Evolutionary conservation across 2,329 filamentous ascomycete genomes (phyloP), one percentile per base, ranked within the genome.

Genomic region (Xylaria sp.): DNA sequence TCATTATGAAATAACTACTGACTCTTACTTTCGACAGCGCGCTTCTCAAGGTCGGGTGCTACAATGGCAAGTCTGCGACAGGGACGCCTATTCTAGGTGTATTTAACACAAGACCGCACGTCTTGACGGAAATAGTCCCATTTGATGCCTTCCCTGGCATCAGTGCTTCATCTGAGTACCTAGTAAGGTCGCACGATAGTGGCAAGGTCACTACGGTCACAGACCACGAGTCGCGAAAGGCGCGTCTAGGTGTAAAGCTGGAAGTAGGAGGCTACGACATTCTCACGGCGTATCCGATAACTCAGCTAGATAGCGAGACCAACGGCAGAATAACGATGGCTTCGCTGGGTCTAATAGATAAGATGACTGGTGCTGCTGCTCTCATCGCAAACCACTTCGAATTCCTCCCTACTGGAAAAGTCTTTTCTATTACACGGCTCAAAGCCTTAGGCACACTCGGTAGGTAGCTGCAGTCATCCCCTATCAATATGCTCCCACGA

Each of bases 341-440:
- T 0, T 90, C 91, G 21, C 80, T 98, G 0, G 95, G 95, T 0
- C 83, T 98, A 1, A 72, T 97, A 3, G 92, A 88, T 1, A 97
- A 98, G 80, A 97, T 98, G 92, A 93, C 93, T 0, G 95, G 94
- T 0, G 89, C 91, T 0, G 94, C 93, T 0, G 94, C 93, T 0
- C 86, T 97, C 8, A 82, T 91, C 0, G 85, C 84, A 44, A 90
- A 84, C n/a, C 84, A 87, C 32, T 85, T 90, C 53, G 86, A 85
- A 40, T 78, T 90, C 51, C 75, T 75, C 3, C 77, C 73, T 8
- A 90, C 88, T 65, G 89, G 89, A 0, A 83, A 88, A 18, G 81
- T 96, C 23, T 80, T 88, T 8, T 81, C 97, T 13, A 88, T 89
- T 74, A 88, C 91, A 0, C 87, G 86, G 16, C 78, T 98, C 50